Conservation (phyloP, 306 rosid species). For the Pyrus betulifolia region DNA sequence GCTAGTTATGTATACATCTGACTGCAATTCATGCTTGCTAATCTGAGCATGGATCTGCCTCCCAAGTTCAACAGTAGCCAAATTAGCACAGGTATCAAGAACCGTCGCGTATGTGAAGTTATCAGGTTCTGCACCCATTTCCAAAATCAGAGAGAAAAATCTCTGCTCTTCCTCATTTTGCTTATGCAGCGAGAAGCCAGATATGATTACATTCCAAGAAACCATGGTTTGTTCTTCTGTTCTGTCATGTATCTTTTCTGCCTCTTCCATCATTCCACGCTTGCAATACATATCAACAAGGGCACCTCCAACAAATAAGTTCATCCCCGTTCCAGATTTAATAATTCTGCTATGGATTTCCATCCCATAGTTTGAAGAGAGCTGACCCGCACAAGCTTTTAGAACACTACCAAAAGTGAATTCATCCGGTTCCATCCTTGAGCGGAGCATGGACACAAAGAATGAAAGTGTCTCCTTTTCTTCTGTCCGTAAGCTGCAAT, state of each 20-base stretch:
- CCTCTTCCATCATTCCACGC: conserved; percentile 36
- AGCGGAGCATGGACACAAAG: conserved; percentile 47
- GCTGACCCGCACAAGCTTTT: neutral
- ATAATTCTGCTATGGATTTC: neutral
- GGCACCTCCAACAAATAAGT: neutral
- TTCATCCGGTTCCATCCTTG: neutral
- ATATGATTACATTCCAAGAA: conserved; percentile 23
- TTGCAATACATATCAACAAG: neutral
- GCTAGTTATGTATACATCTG: neutral
- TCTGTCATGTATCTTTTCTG: conserved; percentile 64
- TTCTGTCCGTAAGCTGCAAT: conserved; percentile 71
- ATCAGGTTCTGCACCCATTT: neutral
- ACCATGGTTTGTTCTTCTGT: conserved; percentile 49
- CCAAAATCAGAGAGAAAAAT: neutral
- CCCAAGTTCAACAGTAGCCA: neutral
- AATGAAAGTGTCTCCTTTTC: conserved; percentile 44
- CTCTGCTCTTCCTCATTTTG: conserved; percentile 19
- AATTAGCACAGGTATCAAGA: neutral
- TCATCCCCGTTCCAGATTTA: neutral
- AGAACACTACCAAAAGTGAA: neutral
- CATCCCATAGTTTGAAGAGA: neutral
- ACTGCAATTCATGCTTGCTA: neutral
- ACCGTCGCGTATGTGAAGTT: neutral
- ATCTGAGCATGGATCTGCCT: neutral
- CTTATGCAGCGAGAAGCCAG: conserved; percentile 3